These are phyloP conservation scores for Crucihimalaya himalaica DNA, from an alignment of 345 rosid species.

Conservation along the genomic window DNA sequence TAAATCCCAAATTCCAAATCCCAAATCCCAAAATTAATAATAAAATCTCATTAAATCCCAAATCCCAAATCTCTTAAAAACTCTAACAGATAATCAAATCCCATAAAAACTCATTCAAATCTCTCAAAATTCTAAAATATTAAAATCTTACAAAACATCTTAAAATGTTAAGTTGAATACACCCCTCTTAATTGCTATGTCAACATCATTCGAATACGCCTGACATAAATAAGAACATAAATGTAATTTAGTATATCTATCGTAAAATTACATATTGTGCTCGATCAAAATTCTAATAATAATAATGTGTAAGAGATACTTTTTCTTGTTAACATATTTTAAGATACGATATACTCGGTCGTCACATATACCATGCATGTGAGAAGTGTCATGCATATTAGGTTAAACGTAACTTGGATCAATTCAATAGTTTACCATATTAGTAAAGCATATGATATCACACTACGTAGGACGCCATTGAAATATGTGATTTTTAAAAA, in stretches of 20 bases:
- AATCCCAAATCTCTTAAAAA: no score
- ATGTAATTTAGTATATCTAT: neutral
- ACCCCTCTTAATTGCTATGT: no score
- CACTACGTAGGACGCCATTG: no score
- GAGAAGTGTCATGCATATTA: slow-evolving; percentile 30
- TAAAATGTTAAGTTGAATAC: no score
- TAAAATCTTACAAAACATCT: no score
- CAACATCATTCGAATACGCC: slow-evolving; percentile 17
- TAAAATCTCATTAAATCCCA: no score
- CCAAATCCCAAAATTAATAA: no score
- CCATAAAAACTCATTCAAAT: no score
- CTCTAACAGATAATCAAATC: no score
- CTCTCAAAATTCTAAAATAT: no score
- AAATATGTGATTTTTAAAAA: neutral
- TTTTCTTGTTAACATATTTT: neutral
- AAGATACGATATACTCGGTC: no score
- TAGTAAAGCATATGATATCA: neutral
- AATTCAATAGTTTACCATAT: slow-evolving; percentile 18
- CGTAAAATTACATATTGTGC: neutral
- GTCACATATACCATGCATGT: slow-evolving; percentile 20
- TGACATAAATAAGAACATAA: neutral
- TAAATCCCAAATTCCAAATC: no score
- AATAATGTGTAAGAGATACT: neutral
- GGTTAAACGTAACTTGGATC: slow-evolving; percentile 15
- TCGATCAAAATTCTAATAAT: neutral